phyloP scores from a whole-genome alignment of 2,329 filamentous ascomycete species.

The Trichoderma semiorbis region DNA sequence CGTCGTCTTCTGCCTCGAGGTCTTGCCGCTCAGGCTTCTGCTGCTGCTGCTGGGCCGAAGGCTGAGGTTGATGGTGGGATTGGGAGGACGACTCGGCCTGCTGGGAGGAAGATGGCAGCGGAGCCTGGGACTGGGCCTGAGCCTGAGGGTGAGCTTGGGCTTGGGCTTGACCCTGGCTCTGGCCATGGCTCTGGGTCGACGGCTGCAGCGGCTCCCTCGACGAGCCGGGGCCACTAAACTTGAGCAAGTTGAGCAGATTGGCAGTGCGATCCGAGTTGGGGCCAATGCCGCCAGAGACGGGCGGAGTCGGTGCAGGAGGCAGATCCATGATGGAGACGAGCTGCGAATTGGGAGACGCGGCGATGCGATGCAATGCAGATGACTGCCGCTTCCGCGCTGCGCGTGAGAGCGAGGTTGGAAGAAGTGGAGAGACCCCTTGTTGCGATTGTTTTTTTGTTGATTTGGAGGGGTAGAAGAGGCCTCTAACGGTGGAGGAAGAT shows the following conservation, averaged over 20 bases:
- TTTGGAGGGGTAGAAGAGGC: background rate
- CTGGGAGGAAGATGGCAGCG: conserved; percentile 16
- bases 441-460: background rate
- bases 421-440: background rate
- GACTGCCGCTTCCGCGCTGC: conserved; percentile 12
- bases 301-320: conserved; percentile 51
- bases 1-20: conserved; percentile 8
- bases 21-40: conserved; percentile 8
- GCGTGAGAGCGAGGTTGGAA: background rate
- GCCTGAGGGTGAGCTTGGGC: conserved; percentile 4
- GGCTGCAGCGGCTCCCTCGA: conserved; percentile 34
- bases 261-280: conserved; percentile 47
- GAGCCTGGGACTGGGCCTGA: conserved; percentile 18
- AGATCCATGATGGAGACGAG: conserved; percentile 37
- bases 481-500: background rate
- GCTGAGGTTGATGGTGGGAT: background rate
- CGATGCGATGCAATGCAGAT: conserved; percentile 20
- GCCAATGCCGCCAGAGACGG: conserved; percentile 39
- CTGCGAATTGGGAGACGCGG: conserved; percentile 16
- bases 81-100: conserved; percentile 5
- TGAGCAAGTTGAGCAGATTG: conserved; percentile 58
- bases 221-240: conserved; percentile 48
- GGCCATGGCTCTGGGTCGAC: conserved; percentile 19
- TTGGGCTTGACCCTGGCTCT: conserved; percentile 22
- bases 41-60: conserved; percentile 23